Conservation (phyloP, 257 asterid species). For the Solanum infundibuliforme region DNA sequence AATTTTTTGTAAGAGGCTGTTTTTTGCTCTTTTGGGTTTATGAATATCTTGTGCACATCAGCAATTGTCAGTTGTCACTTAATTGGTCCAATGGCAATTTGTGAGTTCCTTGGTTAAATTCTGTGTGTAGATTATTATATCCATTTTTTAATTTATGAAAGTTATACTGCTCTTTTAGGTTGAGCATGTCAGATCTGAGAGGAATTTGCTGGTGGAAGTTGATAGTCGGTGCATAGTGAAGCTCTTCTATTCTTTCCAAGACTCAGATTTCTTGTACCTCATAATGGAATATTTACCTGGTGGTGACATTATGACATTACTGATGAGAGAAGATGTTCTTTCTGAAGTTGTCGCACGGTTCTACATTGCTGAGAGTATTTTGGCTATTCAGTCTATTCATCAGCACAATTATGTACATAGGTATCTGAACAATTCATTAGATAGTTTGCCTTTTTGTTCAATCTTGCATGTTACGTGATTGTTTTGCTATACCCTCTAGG, state of each 20-base stretch:
- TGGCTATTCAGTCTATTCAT: constrained; percentile 94
- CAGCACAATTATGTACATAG: constrained; percentile 87
- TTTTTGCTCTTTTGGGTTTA: not conserved
- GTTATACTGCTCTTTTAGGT: constrained; percentile 35
- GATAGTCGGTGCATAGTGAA: constrained; percentile 97
- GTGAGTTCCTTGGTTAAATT: not conserved
- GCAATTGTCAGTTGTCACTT: not conserved
- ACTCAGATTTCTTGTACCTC: constrained; percentile 78
- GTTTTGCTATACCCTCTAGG: not conserved
- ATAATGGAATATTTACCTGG: constrained; percentile 99
- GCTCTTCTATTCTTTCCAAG: constrained; percentile 93
- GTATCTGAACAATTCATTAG: constrained; percentile 12
- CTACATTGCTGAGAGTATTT: constrained; percentile 87
- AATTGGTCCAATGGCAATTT: not conserved
- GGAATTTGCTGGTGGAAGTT: constrained; percentile 95
- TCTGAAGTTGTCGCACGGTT: constrained; percentile 85
- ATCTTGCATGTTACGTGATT: not conserved
- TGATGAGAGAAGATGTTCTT: constrained; percentile 88
- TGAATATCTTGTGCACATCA: not conserved
- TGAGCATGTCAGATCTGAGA: constrained; percentile 97
- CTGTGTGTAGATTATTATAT: not conserved
- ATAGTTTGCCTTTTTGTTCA: not conserved
- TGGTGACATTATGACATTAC: constrained; percentile 93
- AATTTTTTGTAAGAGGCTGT: not conserved
- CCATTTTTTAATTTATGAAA: not conserved